These are phyloP conservation scores for Saxispiralis lemnorum DNA, from an alignment of 495 filamentous ascomycete species.

Conservation along the genomic window DNA sequence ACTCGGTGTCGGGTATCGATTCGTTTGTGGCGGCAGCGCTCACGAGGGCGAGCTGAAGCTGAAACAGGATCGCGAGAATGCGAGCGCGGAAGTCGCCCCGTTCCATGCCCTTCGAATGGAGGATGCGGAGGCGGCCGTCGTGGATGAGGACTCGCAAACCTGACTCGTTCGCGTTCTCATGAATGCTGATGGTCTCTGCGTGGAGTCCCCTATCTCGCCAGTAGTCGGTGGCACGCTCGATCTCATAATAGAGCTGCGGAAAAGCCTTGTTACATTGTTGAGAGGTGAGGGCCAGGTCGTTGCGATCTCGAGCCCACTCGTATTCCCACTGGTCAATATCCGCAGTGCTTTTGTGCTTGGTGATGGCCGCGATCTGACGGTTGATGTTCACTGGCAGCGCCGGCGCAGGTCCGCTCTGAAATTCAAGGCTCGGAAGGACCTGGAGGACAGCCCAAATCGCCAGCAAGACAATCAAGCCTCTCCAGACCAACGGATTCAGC, in stretches of 20 bases:
- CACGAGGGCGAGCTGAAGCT: slow-evolving; percentile 30
- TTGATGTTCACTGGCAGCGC: no score
- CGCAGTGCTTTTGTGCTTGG: no score
- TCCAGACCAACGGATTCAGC: no score
- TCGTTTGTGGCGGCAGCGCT: slow-evolving; percentile 15
- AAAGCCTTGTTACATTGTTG: slow-evolving; percentile 11
- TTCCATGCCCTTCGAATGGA: slow-evolving; percentile 4
- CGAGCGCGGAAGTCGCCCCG: slow-evolving; percentile 27
- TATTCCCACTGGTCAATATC: no score
- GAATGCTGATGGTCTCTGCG: neutral
- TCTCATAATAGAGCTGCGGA: slow-evolving; percentile 9
- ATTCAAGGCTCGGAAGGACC: no score
- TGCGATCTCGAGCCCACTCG: neutral
- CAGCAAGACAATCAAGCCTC: no score
- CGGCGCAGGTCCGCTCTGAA: no score
- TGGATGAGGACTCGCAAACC: slow-evolving; percentile 12
- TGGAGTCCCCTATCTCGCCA: neutral
- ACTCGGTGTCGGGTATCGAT: slow-evolving; percentile 42
- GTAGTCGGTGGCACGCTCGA: slow-evolving; percentile 6
- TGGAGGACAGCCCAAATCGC: no score
- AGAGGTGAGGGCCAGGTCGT: neutral
- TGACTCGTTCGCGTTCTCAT: neutral
- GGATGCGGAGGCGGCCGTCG: slow-evolving; percentile 18
- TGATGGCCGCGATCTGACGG: no score
- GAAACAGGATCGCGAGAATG: slow-evolving; percentile 24